Evolutionary conservation across 805 yeast genomes (phyloP), one percentile per base, ranked within the genome.

Genomic region (Starmerella geochares): DNA sequence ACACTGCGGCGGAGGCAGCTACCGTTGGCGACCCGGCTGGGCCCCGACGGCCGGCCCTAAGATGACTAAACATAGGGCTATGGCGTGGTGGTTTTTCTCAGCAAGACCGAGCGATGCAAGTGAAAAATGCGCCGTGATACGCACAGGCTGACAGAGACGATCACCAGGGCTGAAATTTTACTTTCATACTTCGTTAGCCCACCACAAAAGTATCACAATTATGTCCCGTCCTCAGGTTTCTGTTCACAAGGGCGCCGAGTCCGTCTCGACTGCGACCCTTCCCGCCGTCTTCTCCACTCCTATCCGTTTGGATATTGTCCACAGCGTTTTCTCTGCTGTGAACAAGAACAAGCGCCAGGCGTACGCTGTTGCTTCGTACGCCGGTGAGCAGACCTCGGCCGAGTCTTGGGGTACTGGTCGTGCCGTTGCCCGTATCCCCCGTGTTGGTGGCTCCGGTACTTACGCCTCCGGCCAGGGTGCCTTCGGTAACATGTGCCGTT

Each of bases 391-490:
- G 80, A 88, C 96, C 76, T 90, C 97, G 60, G 98, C 98, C 73
- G 96, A 87, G 79, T 92, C 98, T 61, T 92, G 98, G 98, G 98
- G 98, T 87, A 92, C 98, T 67, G 98, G 98, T 81, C 88, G 98
- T 81, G 98, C 98, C 77, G 96, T 92, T 71, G 97, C 98, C 78
- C 90, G 98, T 82, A 90, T 92, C 75, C 98, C 98, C 80, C 88
- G 98, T 83, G 97, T 92, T 72, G 96, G 96, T 78, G 98, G 98
- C 80, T 88, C 95, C 73, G 98, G 98, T 85, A 92, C 98, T 74
- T 96, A 87, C 94, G 88, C 98, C 79, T 79, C 97, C 62, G 98
- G 98, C 75, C 98, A 92, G 78, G 98, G 87, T 75, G 98, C 98
- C 73, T 92, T 92, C 82, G 98, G 98, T 83, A 92, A 92, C 92